Evolutionary conservation across 2,329 filamentous ascomycete species (phyloP).

Genomic region (Aspergillus cejpii): DNA sequence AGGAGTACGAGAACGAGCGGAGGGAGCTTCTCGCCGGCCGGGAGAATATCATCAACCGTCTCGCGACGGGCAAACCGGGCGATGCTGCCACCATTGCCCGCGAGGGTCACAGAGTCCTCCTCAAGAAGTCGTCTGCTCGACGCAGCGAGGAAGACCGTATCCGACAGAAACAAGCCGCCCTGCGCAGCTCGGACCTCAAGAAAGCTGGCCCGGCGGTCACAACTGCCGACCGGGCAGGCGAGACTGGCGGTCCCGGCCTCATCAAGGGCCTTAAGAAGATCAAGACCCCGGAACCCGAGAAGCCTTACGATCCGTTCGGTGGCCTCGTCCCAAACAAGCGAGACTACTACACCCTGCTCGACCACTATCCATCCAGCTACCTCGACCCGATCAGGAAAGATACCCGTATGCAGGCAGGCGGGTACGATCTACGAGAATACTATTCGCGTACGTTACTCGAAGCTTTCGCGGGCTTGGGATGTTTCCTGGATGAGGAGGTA

Average conservation of each 20-base stretch:
- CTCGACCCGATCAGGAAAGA: conserved; percentile 62
- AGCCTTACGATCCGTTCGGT: conserved; percentile 82
- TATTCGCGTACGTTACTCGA: conserved; percentile 75
- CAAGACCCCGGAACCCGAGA: conserved; percentile 56
- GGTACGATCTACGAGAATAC: conserved; percentile 77
- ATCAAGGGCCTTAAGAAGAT: conserved; percentile 74
- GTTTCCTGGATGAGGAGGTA: conserved; percentile 75
- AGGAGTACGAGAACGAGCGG: conserved; percentile 66
- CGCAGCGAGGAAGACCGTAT: conserved; percentile 50
- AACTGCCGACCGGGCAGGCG: conserved; percentile 22
- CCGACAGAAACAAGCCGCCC: conserved; percentile 40
- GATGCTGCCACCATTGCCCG: conserved; percentile 52
- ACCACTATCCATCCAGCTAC: conserved; percentile 68
- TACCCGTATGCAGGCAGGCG: conserved; percentile 63
- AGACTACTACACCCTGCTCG: conserved; percentile 63
- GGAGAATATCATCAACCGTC: conserved; percentile 62
- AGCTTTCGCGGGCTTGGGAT: conserved; percentile 80
- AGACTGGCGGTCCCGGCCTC: conserved; percentile 37
- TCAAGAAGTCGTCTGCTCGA: conserved; percentile 63
- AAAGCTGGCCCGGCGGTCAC: conserved; percentile 19
- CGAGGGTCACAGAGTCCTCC: conserved; percentile 53
- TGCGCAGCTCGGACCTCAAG: conserved; percentile 31
- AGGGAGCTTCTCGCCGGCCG: conserved; percentile 56
- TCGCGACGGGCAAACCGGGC: conserved; percentile 56
- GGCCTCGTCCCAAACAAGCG: conserved; percentile 58